phyloP scores from a whole-genome alignment of 768 basidiomycete genomes.

The Lactarius quietus region DNA sequence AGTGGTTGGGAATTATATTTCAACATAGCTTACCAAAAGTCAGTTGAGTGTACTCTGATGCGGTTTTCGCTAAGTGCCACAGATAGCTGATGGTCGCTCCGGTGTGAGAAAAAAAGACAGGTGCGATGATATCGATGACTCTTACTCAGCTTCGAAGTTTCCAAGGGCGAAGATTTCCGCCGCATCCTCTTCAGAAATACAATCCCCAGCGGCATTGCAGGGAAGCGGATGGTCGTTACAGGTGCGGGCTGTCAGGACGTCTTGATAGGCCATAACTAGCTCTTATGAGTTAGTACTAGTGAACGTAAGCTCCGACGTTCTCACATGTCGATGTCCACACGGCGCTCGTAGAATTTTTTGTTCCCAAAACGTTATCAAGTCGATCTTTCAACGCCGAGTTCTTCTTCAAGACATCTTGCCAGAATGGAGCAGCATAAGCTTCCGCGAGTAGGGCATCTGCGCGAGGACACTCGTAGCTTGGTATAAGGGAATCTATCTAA shows the following conservation, averaged over 20 bases:
- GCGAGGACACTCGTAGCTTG: constrained; percentile 41
- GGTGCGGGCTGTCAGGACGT: constrained; percentile 44
- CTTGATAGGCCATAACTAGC: constrained; percentile 41
- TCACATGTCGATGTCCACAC: constrained; percentile 44
- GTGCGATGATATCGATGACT: neutral
- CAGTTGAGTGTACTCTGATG: constrained; percentile 40
- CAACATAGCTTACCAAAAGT: constrained; percentile 36
- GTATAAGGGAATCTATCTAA: constrained; percentile 45
- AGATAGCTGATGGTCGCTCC: constrained; percentile 39
- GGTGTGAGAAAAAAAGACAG: neutral
- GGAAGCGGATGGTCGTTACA: constrained; percentile 43
- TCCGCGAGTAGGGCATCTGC: constrained; percentile 38
- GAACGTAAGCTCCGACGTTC: constrained; percentile 21
- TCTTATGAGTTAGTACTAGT: neutral
- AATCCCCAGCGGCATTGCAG: constrained; percentile 41
- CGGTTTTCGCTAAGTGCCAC: constrained; percentile 44
- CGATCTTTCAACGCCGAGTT: constrained; percentile 37
- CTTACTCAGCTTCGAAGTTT: constrained; percentile 38
- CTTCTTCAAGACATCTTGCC: constrained; percentile 42
- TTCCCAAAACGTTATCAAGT: constrained; percentile 39
- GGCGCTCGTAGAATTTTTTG: constrained; percentile 32
- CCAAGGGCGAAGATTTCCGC: constrained; percentile 34
- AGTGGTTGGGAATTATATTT: neutral
- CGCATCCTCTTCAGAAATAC: constrained; percentile 40
- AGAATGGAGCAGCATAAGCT: constrained; percentile 42